Base-by-base conservation (phyloP, 2,329 filamentous ascomycete species). In the Bipolaris gigantea region DNA sequence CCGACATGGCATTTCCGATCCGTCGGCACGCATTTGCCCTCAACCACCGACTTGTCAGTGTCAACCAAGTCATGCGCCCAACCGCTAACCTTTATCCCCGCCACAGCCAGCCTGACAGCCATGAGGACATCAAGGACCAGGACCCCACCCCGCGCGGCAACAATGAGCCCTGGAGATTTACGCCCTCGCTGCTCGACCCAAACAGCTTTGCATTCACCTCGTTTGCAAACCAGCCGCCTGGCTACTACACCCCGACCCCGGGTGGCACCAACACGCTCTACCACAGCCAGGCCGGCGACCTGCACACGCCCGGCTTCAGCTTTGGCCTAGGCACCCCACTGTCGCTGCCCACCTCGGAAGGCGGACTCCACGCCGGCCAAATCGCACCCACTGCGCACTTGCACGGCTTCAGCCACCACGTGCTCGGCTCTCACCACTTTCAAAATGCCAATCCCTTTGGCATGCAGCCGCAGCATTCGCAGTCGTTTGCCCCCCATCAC, bases 201-300 rank as follows among this genome's bases (percentile, higher is more conserved):
- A 91, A 88, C 73, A 89, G 90, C 27, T 90, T 90, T 72, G 85
- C 86, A 21, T 97, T 96, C 75, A 82, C 85, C 55, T 82, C 83
- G 51, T 93, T 96, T 69, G 86, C 88, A 60, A 90, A 89, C 74
- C 89, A 92, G 60, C 84, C 88, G 41, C 84, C 89, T 15, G 89
- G 88, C 13, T 94, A 94, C 75, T 97, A 96, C 75, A 92, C 91
- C 7, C 90, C 92, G 2, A 95, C 90, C 1, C 89, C 91, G 2
- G 90, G 89, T 59, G 89, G 89, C 41, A 88, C 86, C 59, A 90
- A 89, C 69, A 89, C 89, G 16, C 76, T 93, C 61, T 95, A 92
- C 70, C 90, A 95, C 71, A 85, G 83, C 47, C 90, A 92, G 73
- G 89, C 90, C 34, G 89, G 90, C 46, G 92, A 96, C 74, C 80